Percentiles rank a stretch among this genome's conserved stretches.
Conservation (phyloP, 2,329 filamentous ascomycete genomes). For the Monilinia aucupariae region DNA sequence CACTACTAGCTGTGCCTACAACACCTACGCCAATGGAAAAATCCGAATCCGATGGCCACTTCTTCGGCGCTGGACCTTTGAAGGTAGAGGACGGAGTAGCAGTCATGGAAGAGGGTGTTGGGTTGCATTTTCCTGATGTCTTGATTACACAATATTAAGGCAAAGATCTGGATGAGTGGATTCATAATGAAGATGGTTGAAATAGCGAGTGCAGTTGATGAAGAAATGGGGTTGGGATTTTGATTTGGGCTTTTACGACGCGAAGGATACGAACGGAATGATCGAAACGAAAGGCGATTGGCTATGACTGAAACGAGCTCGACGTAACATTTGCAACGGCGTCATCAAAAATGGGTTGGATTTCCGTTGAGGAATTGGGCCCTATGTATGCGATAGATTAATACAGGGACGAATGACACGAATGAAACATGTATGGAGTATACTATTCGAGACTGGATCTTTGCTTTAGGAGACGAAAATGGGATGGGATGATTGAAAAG, state of each 20-base stretch:
- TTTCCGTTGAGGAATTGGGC: neutral
- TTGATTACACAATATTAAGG: slow-evolving; percentile 33
- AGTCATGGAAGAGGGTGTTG: slow-evolving; percentile 51
- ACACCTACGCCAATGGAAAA: slow-evolving; percentile 31
- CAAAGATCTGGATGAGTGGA: neutral
- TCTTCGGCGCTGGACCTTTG: slow-evolving; percentile 40
- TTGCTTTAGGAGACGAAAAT: neutral
- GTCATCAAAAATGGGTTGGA: neutral
- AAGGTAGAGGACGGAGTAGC: slow-evolving; percentile 49
- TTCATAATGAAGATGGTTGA: neutral
- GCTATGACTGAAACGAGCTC: neutral
- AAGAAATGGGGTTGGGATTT: neutral
- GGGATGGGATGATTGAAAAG: neutral
- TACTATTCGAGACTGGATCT: neutral
- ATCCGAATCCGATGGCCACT: slow-evolving; percentile 33
- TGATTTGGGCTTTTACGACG: neutral
- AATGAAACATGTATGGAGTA: neutral
- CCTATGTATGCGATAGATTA: neutral
- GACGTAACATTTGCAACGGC: neutral
- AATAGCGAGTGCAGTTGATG: neutral
- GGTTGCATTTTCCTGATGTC: slow-evolving; percentile 43
- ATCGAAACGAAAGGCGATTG: neutral
- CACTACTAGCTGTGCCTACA: slow-evolving; percentile 9
- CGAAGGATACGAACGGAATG: neutral
- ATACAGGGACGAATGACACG: neutral